These are phyloP conservation scores for Penstemon barbatus DNA, from an alignment of 257 asterid species.

Conservation along the genomic window DNA sequence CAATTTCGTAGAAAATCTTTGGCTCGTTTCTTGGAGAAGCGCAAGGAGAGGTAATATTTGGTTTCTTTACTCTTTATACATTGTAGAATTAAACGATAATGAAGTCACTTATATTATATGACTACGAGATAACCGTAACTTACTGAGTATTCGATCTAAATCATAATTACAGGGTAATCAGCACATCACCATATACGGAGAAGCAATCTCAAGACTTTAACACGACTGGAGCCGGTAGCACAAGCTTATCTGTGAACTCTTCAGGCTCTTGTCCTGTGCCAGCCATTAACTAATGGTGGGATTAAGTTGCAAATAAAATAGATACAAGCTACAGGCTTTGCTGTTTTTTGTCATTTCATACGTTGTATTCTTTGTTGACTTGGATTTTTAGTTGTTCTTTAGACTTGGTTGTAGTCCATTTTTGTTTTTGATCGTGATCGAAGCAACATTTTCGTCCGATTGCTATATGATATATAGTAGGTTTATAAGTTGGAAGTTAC, in stretches of 20 bases:
- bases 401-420: constrained; percentile 31
- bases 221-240: constrained; percentile 39
- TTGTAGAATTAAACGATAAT: neutral
- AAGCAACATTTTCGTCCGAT: neutral
- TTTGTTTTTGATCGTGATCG: constrained; percentile 31
- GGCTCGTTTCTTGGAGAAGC: constrained; percentile 90
- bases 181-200: constrained; percentile 52
- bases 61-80: neutral
- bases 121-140: neutral
- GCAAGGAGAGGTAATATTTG: constrained; percentile 74
- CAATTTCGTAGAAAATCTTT: constrained; percentile 83
- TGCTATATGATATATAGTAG: constrained; percentile 29
- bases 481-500: constrained; percentile 20
- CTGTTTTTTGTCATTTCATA: constrained; percentile 11
- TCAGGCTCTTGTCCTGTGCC: constrained; percentile 48
- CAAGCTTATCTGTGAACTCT: constrained; percentile 47
- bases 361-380: constrained; percentile 15
- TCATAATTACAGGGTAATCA: constrained; percentile 45
- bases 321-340: constrained; percentile 23
- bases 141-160: neutral
- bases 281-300: constrained; percentile 35
- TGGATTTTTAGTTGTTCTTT: constrained; percentile 18
- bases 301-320: constrained; percentile 32
- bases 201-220: constrained; percentile 43
- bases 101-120: neutral